Percentiles rank a stretch among this genome's conserved stretches.
Evolutionary conservation across 2,329 filamentous ascomycete species (phyloP).

Genomic region (Cladosporium phlei): DNA sequence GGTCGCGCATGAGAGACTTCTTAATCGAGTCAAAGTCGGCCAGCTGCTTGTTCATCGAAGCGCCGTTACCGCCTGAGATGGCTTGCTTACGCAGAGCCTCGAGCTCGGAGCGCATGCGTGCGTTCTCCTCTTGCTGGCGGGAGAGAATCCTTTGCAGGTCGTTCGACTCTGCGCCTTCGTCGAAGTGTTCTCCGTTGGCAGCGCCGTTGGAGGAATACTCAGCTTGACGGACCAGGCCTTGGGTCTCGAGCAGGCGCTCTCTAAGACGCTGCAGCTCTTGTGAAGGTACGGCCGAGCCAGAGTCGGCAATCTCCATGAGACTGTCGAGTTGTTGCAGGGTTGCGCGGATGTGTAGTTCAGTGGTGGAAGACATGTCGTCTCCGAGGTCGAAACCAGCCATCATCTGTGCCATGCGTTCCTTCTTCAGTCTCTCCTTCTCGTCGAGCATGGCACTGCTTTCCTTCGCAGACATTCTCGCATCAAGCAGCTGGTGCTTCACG

Average conservation of each 20-base stretch:
- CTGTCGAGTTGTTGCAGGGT: slow-evolving; percentile 79
- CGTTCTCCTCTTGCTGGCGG: slow-evolving; percentile 75
- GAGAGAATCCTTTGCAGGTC: slow-evolving; percentile 70
- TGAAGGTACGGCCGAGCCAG: slow-evolving; percentile 73
- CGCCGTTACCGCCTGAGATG: slow-evolving; percentile 57
- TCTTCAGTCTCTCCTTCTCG: slow-evolving; percentile 98
- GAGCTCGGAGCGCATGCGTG: slow-evolving; percentile 72
- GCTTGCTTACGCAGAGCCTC: slow-evolving; percentile 72
- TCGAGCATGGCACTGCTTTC: slow-evolving; percentile 85
- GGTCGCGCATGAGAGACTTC: slow-evolving; percentile 97
- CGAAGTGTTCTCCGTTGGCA: slow-evolving; percentile 51
- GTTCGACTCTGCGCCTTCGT: slow-evolving; percentile 49
- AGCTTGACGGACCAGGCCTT: slow-evolving; percentile 87
- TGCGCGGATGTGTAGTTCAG: slow-evolving; percentile 77
- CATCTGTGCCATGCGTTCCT: slow-evolving; percentile 99
- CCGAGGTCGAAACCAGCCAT: slow-evolving; percentile 98
- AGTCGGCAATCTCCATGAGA: slow-evolving; percentile 69
- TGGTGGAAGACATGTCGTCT: slow-evolving; percentile 86
- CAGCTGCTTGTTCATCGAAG: slow-evolving; percentile 94
- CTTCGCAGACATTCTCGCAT: slow-evolving; percentile 94
- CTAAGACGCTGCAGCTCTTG: slow-evolving; percentile 76
- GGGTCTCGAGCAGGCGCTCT: slow-evolving; percentile 76
- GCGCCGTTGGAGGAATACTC: slow-evolving; percentile 70
- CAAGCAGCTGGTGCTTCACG: slow-evolving; percentile 89
- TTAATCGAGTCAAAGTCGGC: slow-evolving; percentile 99